Evolutionary conservation across 768 basidiomycete species (phyloP).

Genomic region (Tylopilus sp.): DNA sequence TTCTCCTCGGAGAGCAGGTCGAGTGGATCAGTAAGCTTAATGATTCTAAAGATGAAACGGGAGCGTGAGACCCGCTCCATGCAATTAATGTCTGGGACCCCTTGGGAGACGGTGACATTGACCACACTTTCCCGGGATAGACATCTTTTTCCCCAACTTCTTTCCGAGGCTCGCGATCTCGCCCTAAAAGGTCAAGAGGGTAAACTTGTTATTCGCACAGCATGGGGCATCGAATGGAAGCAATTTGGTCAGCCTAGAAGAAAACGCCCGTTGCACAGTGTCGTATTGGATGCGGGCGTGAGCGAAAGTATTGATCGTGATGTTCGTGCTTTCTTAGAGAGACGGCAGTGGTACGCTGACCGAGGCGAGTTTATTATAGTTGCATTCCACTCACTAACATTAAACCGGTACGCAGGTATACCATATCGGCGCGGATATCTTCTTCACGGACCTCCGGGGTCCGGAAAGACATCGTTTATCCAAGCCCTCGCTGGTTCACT

Average conservation of each 20-base stretch:
- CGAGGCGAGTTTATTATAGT: conserved; percentile 66
- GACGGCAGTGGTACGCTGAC: conserved; percentile 94
- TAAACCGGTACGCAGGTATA: conserved; percentile 58
- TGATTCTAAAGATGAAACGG: conserved; percentile 70
- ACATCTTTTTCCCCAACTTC: conserved; percentile 69
- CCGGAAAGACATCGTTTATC: conserved; percentile 98
- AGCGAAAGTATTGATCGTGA: conserved; percentile 82
- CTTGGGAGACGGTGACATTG: conserved; percentile 96
- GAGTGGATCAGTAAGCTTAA: not conserved
- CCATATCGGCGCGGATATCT: conserved; percentile 96
- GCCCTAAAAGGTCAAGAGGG: conserved; percentile 87
- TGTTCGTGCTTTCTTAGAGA: conserved; percentile 72
- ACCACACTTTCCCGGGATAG: conserved; percentile 91
- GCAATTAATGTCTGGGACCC: conserved; percentile 85
- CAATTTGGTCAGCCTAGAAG: conserved; percentile 91
- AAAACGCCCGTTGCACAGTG: conserved; percentile 83
- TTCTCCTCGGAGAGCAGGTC: not conserved
- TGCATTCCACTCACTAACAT: conserved; percentile 1
- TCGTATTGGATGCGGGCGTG: conserved; percentile 81
- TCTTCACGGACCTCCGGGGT: conserved; percentile 93
- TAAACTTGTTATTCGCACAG: conserved; percentile 92
- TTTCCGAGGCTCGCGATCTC: conserved; percentile 86
- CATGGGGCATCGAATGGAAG: conserved; percentile 96
- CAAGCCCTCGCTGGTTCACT: conserved; percentile 92
- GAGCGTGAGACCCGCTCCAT: conserved; percentile 92